phyloP scores from a whole-genome alignment of 1,284 basidiomycete species.

The Afroboletus lepidellus region DNA sequence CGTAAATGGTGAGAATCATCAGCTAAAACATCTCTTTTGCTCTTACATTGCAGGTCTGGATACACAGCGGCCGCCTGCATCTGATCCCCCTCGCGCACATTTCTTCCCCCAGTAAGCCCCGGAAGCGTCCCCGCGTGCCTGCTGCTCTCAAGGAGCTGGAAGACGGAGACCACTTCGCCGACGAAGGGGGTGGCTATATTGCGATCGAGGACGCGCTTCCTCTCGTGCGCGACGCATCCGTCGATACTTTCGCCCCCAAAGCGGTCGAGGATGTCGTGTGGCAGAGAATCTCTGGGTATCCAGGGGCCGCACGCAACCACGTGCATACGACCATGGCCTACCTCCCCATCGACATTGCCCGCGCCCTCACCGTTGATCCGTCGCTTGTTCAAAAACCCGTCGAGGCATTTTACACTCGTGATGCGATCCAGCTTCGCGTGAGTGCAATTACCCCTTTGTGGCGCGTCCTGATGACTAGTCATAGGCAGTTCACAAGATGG shows the following conservation, averaged over 20 bases:
- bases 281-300: constrained; percentile 74
- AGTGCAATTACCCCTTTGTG: constrained; percentile 26
- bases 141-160: constrained; percentile 46
- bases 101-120: constrained; percentile 62
- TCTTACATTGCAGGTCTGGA: constrained; percentile 74
- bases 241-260: constrained; percentile 57
- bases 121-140: constrained; percentile 44
- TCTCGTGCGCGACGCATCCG: constrained; percentile 54
- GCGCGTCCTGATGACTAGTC: constrained; percentile 5
- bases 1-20: constrained; percentile 33
- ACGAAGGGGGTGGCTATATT: constrained; percentile 55
- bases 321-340: constrained; percentile 80
- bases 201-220: constrained; percentile 64
- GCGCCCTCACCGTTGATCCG: constrained; percentile 63
- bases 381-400: constrained; percentile 81
- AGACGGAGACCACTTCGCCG: constrained; percentile 44
- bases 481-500: constrained; percentile 83
- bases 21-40: constrained; percentile 30
- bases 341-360: constrained; percentile 76
- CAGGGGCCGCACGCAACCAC: constrained; percentile 65
- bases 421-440: constrained; percentile 84
- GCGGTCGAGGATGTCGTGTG: constrained; percentile 65
- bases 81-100: constrained; percentile 77
- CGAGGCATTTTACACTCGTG: constrained; percentile 91
- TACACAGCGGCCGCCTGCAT: constrained; percentile 79